These are phyloP conservation scores for Ustilago cynodontis DNA, from an alignment of 1,284 basidiomycete species.

Conservation along the genomic window DNA sequence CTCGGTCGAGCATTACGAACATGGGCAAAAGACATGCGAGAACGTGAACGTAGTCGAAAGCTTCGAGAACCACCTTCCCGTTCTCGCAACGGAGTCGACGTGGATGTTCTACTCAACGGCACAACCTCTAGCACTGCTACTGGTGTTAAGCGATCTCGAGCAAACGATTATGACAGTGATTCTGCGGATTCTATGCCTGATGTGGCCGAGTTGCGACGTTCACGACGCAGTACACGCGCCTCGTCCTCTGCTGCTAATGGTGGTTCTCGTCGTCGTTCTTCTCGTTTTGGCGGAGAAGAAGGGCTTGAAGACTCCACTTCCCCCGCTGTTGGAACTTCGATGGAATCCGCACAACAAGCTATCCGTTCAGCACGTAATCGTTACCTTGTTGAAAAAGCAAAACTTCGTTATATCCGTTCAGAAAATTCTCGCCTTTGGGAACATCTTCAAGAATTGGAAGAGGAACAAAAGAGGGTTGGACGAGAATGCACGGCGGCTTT, in stretches of 20 bases:
- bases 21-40: slow-evolving; percentile 49
- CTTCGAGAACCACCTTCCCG: slow-evolving; percentile 22
- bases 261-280: slow-evolving; percentile 28
- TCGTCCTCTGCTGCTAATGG: slow-evolving; percentile 17
- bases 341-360: slow-evolving; percentile 30
- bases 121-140: background rate
- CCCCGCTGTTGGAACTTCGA: background rate
- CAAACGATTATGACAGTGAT: slow-evolving; percentile 47
- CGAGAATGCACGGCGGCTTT: slow-evolving; percentile 39
- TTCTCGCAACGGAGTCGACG: slow-evolving; percentile 3
- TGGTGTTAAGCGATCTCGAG: slow-evolving; percentile 17
- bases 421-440: slow-evolving; percentile 52
- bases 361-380: slow-evolving; percentile 40
- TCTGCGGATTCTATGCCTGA: slow-evolving; percentile 38
- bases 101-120: slow-evolving; percentile 8
- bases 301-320: background rate
- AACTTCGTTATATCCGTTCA: slow-evolving; percentile 36
- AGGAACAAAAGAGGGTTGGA: slow-evolving; percentile 26
- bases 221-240: slow-evolving; percentile 18
- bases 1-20: slow-evolving; percentile 32
- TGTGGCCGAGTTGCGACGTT: slow-evolving; percentile 12
- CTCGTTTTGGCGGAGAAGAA: slow-evolving; percentile 19
- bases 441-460: slow-evolving; percentile 20
- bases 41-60: slow-evolving; percentile 37
- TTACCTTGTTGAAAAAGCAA: slow-evolving; percentile 67